Base-by-base conservation (phyloP, 768 basidiomycete genomes). In the Pluteus cervinus region DNA sequence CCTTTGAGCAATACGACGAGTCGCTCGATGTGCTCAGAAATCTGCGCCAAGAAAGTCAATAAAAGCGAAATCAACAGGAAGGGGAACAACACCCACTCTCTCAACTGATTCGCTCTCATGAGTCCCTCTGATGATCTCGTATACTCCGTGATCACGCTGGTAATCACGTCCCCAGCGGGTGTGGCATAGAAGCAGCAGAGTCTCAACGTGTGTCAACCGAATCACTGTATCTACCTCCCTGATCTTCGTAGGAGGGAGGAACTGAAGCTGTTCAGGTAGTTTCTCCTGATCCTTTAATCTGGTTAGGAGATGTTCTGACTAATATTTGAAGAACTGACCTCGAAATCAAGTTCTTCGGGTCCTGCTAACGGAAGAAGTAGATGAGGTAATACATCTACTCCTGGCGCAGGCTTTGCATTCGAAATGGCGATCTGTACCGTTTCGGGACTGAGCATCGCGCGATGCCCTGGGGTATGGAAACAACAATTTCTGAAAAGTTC, bases 321-420 rank as follows among this genome's bases (percentile, higher is more conserved):
- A 23, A n/a, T 8, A 24, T 26, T 11, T 12, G 18, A 36, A 18
- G 1, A 28, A 16, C 68, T 37, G 47, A 88, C 89, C 44, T 97
- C 93, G 1, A 94, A 68, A 40, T 96, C 92, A 42, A 88, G 81
- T 59, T 98, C 96, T 58, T 98, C 96, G 1, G 91, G 85, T 5
- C 94, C 93, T 28, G 94, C 91, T 2, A 99, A 67, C 0, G 96
- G 94, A 1, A 93, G 73, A 3, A 99, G 70, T 8, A 99, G 68
- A 52, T 80, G 86, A 0, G 89, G 84, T 7, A 98, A 69, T 2
- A 84, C 75, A 57, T 91, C 84, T 24, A 97, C 78, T 4, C 92
- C 91, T 2, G 86, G 77, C 3, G 82, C 78, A 3, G 57, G 58
- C n/a, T n/a, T n/a, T 10, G 52, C 49, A n/a, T 60, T 63, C 12